Evolutionary conservation across 768 basidiomycete genomes (phyloP), one percentile per base, ranked within the genome.

Genomic region (Dacryopinax primogenitus): DNA sequence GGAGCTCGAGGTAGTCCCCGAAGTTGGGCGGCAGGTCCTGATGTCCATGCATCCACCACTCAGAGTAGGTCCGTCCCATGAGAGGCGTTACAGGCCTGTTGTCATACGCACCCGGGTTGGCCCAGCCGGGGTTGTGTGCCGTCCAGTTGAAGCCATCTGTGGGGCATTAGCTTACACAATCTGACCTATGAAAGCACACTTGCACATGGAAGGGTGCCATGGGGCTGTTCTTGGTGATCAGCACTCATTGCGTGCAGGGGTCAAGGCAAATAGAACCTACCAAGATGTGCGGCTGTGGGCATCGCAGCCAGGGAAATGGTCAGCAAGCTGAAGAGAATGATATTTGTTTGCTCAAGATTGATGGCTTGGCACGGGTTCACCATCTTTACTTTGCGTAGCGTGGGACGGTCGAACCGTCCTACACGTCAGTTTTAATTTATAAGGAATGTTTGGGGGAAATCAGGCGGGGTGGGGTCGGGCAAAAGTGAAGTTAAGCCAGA

Each of bases 81-180:
- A 80, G 74, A 1, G 80, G 79, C 0, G 70, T 67, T 9, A 78
- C 84, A 30, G 86, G 85, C 1, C 86, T 81, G 71, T 87, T 86
- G 70, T 86, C 86, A 72, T 85, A 45, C 64, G 28, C 11, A n/a
- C n/a, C n/a, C n/a, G n/a, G n/a, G n/a, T n/a, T n/a, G n/a, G n/a
- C n/a, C n/a, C 33, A 35, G 11, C 3, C 12, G 62, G 18, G 26
- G 18, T 18, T 18, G 28, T 6, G 15, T 30, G 36, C 23, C 6
- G 33, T 3, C 51, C 51, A 58, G 51, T 58, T 58, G 51, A 58
- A 58, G 51, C 51, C 51, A 30, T 28, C 51, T 58, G 51, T 4
- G 30, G 30, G 6, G 4, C 51, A 30, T 58, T 6, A 58, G 51
- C n/a, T n/a, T 26, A 3, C 3, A n/a, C 26, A 30, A 6, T 28